Evolutionary conservation across 2,329 filamentous ascomycete species (phyloP).

Genomic region (Colletotrichum abscissum): DNA sequence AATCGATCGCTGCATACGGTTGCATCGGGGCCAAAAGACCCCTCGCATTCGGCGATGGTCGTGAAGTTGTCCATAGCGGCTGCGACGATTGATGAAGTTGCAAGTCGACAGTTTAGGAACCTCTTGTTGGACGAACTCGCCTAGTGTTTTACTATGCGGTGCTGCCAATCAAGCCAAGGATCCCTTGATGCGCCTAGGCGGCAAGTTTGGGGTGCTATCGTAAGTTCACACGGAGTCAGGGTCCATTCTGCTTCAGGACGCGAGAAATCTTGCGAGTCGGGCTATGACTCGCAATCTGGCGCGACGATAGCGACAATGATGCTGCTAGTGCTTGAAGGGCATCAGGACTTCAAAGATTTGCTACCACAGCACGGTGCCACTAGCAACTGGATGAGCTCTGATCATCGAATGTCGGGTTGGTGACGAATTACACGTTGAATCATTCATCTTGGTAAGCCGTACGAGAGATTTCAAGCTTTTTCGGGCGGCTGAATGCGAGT

Average conservation of each 20-base stretch:
- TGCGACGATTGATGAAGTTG: neutral
- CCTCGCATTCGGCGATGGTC: conserved; percentile 24
- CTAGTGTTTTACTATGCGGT: neutral
- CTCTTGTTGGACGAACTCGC: neutral
- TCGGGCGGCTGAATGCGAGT: neutral
- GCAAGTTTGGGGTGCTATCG: neutral
- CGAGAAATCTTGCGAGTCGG: neutral
- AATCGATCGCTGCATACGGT: conserved; percentile 51
- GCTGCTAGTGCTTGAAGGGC: neutral
- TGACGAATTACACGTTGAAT: neutral
- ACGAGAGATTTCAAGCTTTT: neutral
- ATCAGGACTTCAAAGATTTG: neutral
- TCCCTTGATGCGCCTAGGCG: neutral
- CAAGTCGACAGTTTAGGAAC: neutral
- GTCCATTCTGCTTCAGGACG: neutral
- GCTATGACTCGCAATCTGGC: neutral
- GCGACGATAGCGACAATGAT: neutral
- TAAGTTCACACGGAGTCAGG: neutral
- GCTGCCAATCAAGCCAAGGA: neutral
- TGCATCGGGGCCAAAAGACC: conserved; percentile 39
- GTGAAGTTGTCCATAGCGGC: conserved; percentile 22
- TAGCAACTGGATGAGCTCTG: neutral
- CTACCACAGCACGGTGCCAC: neutral
- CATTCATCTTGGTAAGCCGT: neutral
- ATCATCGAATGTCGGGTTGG: neutral